Evolutionary conservation across 192 early-diverging fungal genomes (phyloP).

Genomic region (Kickxella alabastrina): DNA sequence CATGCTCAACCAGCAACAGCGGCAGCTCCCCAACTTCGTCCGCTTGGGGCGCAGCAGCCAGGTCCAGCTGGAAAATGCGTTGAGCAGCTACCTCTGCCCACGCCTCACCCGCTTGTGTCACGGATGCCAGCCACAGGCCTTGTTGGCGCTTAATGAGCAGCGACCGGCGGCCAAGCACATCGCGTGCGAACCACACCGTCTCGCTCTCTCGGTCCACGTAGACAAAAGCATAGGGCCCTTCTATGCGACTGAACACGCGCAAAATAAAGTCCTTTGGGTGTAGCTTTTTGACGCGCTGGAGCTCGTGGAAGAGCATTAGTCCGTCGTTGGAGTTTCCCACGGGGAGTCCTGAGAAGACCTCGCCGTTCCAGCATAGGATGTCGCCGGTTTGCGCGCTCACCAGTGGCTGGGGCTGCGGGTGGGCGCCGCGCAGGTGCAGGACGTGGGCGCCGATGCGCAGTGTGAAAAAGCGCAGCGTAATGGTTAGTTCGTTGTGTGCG

Average conservation of each 20-base stretch:
- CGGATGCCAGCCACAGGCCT: conserved; percentile 33
- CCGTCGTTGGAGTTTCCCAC: conserved; percentile 64
- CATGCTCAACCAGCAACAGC: too few species aligned
- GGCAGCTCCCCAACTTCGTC: too few species aligned
- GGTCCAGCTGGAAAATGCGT: conserved; percentile 68
- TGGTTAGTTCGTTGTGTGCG: conserved; percentile 3
- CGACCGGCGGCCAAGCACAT: conserved; percentile 82
- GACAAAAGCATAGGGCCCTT: conserved; percentile 82
- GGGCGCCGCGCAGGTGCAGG: conserved; percentile 65
- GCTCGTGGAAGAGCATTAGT: conserved; percentile 31
- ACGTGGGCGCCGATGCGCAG: conserved; percentile 48
- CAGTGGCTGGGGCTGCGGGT: conserved; percentile 57
- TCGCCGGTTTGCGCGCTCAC: conserved; percentile 42
- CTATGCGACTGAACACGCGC: conserved; percentile 52
- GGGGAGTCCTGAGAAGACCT: conserved; percentile 76
- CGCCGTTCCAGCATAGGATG: conserved; percentile 82
- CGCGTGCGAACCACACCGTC: conserved; percentile 77
- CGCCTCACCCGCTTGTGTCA: conserved; percentile 1
- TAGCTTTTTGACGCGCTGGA: conserved; percentile 25
- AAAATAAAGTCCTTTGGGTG: conserved; percentile 35
- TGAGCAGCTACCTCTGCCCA: conserved; percentile 79
- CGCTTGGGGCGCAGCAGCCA: too few species aligned
- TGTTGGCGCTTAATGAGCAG: conserved; percentile 7
- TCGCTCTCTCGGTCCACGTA: conserved; percentile 47
- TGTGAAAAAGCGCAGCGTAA: not conserved